phyloP scores from a whole-genome alignment of 495 filamentous ascomycete species.

The Hypoxylon fuscum region DNA sequence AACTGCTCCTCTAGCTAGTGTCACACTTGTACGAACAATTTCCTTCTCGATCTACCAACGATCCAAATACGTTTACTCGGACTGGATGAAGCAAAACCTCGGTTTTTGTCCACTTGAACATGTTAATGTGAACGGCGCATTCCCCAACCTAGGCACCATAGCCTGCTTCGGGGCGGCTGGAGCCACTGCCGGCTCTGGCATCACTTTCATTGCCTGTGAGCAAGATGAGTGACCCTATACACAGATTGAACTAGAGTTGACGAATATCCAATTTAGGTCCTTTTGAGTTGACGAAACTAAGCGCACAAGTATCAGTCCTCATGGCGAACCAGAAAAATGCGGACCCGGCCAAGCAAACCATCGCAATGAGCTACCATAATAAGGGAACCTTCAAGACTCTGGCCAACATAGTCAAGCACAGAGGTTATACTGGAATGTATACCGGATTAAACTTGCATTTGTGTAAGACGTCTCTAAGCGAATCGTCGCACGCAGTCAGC shows the following conservation, averaged over 20 bases:
- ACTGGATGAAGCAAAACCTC: constrained; percentile 68
- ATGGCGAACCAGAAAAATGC: constrained; percentile 73
- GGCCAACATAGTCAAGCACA: constrained; percentile 77
- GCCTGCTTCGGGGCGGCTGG: constrained; percentile 81
- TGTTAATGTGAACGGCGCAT: constrained; percentile 74
- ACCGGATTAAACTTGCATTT: constrained; percentile 87
- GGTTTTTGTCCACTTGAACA: constrained; percentile 75
- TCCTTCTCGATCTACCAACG: constrained; percentile 94
- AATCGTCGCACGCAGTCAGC: background rate
- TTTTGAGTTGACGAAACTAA: constrained; percentile 93
- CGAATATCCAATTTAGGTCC: constrained; percentile 67
- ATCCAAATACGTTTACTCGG: constrained; percentile 79
- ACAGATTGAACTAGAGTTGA: constrained; percentile 8
- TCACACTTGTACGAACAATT: constrained; percentile 87
- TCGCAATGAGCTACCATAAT: constrained; percentile 75
- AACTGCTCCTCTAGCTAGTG: constrained; percentile 82
- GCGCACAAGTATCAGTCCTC: constrained; percentile 87
- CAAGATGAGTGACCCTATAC: constrained; percentile 15
- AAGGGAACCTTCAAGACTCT: constrained; percentile 84
- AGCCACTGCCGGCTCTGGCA: constrained; percentile 78
- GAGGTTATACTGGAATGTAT: constrained; percentile 82
- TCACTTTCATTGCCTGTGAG: constrained; percentile 88
- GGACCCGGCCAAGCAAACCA: constrained; percentile 61
- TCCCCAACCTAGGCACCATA: constrained; percentile 73
- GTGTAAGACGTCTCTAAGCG: constrained; percentile 57